Percentiles rank a stretch among this genome's conserved stretches.
Conservation (phyloP, 257 asterid species). For the Fraxinus excelsior region DNA sequence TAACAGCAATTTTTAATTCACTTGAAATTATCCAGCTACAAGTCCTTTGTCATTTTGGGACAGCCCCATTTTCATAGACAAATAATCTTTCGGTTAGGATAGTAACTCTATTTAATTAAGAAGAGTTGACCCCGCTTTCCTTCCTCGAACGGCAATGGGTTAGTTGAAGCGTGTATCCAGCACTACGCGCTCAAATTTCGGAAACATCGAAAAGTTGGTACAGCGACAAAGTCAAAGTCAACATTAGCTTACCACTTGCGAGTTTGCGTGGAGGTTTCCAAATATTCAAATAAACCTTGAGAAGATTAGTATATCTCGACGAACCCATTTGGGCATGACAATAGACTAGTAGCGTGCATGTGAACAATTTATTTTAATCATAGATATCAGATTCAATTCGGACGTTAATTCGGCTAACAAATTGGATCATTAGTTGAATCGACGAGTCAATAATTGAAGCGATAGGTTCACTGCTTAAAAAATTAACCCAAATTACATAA, state of each 20-base stretch:
- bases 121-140: neutral
- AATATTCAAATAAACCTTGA: too few species aligned
- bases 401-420: too few species aligned
- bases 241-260: neutral
- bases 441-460: too few species aligned
- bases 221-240: neutral
- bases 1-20: neutral
- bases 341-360: too few species aligned
- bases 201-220: neutral
- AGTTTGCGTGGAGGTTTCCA: too few species aligned
- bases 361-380: too few species aligned
- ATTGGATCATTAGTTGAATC: too few species aligned
- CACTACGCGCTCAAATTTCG: neutral
- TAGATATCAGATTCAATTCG: too few species aligned
- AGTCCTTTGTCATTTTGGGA: neutral
- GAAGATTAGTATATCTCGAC: too few species aligned
- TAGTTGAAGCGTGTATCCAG: neutral
- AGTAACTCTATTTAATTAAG: neutral
- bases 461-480: too few species aligned
- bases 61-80: neutral
- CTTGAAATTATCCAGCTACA: neutral
- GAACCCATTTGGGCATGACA: too few species aligned
- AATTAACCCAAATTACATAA: too few species aligned
- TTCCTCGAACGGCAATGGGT: neutral
- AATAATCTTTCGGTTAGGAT: neutral